Conservation (phyloP, 1,284 basidiomycete species). For the Naganishia albida region DNA sequence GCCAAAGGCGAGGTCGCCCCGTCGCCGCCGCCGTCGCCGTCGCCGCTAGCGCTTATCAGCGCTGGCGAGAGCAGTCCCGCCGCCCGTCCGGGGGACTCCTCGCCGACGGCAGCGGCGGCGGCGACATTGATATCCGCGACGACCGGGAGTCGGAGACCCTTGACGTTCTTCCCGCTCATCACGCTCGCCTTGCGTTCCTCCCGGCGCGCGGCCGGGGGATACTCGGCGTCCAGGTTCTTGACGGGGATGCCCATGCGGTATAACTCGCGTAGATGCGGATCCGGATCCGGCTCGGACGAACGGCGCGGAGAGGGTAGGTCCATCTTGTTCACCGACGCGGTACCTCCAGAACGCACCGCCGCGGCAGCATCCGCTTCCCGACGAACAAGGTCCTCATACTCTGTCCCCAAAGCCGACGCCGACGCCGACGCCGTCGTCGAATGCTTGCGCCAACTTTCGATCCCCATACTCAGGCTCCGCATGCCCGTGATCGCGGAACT, state of each 20-base stretch:
- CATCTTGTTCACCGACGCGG: slow-evolving; percentile 2
- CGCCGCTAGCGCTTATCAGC: neutral
- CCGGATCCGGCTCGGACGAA: neutral
- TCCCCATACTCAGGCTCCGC: slow-evolving; percentile 19
- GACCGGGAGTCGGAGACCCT: slow-evolving; percentile 24
- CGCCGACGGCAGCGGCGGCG: neutral
- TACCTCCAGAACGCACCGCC: neutral
- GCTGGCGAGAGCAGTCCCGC: slow-evolving; percentile 15
- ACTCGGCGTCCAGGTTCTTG: neutral
- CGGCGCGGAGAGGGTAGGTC: slow-evolving; percentile 1
- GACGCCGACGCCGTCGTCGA: neutral
- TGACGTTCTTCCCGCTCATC: slow-evolving; percentile 24
- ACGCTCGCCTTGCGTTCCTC: neutral
- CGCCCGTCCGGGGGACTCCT: neutral
- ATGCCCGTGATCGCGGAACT: slow-evolving; percentile 17
- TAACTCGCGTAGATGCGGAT: neutral
- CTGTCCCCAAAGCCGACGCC: neutral
- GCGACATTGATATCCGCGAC: slow-evolving; percentile 10
- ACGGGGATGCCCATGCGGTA: neutral
- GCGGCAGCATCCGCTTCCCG: neutral
- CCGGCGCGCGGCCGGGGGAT: neutral
- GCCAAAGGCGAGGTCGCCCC: neutral
- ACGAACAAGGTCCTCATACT: slow-evolving; percentile 16
- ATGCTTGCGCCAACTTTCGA: slow-evolving; percentile 21
- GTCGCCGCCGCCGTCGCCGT: neutral